Evolutionary conservation across 1,284 basidiomycete species (phyloP).

Genomic region (Sparassis latifolia): DNA sequence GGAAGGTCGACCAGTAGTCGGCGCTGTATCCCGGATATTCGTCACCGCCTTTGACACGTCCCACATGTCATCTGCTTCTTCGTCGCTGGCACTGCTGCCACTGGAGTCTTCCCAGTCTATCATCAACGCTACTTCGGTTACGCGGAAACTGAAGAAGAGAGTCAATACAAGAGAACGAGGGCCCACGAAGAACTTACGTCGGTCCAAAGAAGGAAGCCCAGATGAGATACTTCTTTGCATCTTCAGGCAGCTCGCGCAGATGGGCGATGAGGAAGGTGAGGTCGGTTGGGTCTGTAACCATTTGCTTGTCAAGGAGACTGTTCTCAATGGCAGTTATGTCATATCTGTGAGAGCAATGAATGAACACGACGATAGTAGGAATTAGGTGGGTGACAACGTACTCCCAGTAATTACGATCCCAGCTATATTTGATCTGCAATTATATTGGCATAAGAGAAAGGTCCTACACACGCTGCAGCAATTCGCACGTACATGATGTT

Average conservation of each 20-base stretch:
- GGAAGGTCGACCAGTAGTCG: constrained; percentile 38
- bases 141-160: constrained; percentile 45
- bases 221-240: constrained; percentile 55
- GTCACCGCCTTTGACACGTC: constrained; percentile 44
- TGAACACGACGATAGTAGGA: background rate
- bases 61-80: constrained; percentile 48
- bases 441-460: background rate
- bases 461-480: constrained; percentile 1
- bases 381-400: constrained; percentile 27
- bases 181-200: constrained; percentile 34
- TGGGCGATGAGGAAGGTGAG: constrained; percentile 54
- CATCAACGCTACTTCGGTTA: constrained; percentile 62
- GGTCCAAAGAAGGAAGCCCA: constrained; percentile 70
- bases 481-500: constrained; percentile 21
- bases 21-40: constrained; percentile 33
- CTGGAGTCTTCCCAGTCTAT: constrained; percentile 64
- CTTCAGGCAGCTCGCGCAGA: constrained; percentile 53
- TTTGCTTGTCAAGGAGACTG: constrained; percentile 42
- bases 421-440: constrained; percentile 49
- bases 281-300: constrained; percentile 49
- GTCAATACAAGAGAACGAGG: constrained; percentile 1
- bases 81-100: constrained; percentile 40
- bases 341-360: constrained; percentile 31
- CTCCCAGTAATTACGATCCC: constrained; percentile 58
- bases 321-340: constrained; percentile 50